Conservation (phyloP, 2,329 filamentous ascomycete genomes). For the Thermomyces lanuginosus region DNA sequence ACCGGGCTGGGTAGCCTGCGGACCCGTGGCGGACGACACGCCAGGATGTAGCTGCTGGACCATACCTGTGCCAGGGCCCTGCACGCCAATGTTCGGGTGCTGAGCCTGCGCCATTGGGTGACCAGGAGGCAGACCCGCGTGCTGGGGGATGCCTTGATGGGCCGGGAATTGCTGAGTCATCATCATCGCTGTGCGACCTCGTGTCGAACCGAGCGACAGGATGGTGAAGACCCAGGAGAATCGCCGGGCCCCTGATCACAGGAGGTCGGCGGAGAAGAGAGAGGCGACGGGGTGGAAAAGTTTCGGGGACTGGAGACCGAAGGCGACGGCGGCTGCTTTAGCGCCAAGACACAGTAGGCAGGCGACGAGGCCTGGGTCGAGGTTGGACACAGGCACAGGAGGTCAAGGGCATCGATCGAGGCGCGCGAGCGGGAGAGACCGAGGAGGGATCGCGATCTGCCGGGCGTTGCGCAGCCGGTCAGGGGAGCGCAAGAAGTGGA, state of each 20-base stretch:
- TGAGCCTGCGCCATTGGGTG: slow-evolving; percentile 44
- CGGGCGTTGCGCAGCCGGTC: not conserved
- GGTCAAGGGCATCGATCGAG: slow-evolving; percentile 20
- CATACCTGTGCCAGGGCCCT: slow-evolving; percentile 33
- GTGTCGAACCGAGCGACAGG: slow-evolving; percentile 17
- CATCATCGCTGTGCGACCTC: slow-evolving; percentile 33
- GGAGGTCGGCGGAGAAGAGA: slow-evolving; percentile 8
- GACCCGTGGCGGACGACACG: slow-evolving; percentile 41
- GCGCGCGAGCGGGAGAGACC: not conserved
- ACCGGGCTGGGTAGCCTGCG: slow-evolving; percentile 44
- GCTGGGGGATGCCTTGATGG: slow-evolving; percentile 43
- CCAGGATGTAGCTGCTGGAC: slow-evolving; percentile 45
- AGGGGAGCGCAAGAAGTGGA: slow-evolving; percentile 2
- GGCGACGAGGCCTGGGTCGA: slow-evolving; percentile 17
- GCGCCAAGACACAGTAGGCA: slow-evolving; percentile 22
- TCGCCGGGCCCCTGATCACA: slow-evolving; percentile 14
- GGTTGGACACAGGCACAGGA: slow-evolving; percentile 14
- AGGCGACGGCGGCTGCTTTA: slow-evolving; percentile 13
- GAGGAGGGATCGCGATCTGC: slow-evolving; percentile 5
- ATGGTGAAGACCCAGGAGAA: no score
- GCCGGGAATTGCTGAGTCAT: slow-evolving; percentile 41
- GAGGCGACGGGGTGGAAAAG: slow-evolving; percentile 5
- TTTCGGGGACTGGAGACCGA: no score
- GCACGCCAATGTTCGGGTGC: slow-evolving; percentile 37
- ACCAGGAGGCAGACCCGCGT: slow-evolving; percentile 42